Evolutionary conservation across 257 asterid genomes (phyloP).

Genomic region (Solanum ahanhuiri): DNA sequence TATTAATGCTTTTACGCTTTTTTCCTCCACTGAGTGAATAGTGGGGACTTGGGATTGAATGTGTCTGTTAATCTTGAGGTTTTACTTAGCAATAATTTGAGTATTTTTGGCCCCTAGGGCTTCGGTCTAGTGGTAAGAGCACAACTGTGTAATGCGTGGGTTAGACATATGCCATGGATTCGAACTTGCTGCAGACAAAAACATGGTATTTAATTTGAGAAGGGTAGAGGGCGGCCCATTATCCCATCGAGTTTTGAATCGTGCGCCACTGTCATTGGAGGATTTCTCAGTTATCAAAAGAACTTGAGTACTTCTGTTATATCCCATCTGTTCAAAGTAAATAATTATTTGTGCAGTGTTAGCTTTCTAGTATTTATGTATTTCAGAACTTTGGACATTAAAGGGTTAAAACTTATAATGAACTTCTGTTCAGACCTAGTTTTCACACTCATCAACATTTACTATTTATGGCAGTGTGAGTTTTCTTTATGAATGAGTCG

Average conservation of each 20-base stretch:
- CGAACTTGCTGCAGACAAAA: neutral
- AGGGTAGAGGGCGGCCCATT: neutral
- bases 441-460: neutral
- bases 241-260: neutral
- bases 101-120: neutral
- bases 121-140: neutral
- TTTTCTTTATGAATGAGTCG: neutral
- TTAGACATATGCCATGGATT: neutral
- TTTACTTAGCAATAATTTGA: neutral
- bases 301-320: neutral
- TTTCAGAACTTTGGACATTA: neutral
- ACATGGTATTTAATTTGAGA: neutral
- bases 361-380: neutral
- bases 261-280: neutral
- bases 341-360: neutral
- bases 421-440: neutral
- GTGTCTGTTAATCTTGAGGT: neutral
- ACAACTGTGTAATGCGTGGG: neutral
- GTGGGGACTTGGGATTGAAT: neutral
- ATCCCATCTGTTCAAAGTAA: neutral
- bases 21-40: neutral
- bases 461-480: neutral
- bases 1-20: neutral
- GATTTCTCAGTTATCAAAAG: neutral
- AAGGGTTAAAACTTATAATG: neutral